phyloP scores from a whole-genome alignment of 2,329 filamentous ascomycete genomes.

The Hypoxylon sp. region DNA sequence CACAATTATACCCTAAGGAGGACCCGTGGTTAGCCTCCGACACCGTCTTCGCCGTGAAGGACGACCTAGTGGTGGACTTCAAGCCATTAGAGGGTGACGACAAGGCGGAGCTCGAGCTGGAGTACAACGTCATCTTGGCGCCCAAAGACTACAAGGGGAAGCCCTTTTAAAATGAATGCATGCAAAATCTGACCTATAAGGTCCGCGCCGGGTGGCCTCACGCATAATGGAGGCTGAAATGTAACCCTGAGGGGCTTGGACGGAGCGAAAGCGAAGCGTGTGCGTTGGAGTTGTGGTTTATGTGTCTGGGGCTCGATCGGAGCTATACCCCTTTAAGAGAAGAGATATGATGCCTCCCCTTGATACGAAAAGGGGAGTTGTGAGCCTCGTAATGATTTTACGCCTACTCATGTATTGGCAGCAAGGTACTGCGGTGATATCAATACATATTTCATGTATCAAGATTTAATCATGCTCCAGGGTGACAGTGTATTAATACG shows the following conservation, averaged over 20 bases:
- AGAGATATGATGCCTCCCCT: background rate
- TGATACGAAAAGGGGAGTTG: background rate
- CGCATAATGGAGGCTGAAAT: background rate
- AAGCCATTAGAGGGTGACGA: conserved; percentile 57
- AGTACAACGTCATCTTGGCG: conserved; percentile 60
- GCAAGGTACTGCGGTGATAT: conserved; percentile 5
- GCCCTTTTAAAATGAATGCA: conserved; percentile 40
- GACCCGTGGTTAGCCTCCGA: conserved; percentile 73
- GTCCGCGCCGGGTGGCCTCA: background rate
- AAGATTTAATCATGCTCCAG: background rate
- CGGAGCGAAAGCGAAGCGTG: background rate
- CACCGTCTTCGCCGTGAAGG: conserved; percentile 68
- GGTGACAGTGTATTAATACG: background rate
- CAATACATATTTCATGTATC: background rate
- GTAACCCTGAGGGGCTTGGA: background rate
- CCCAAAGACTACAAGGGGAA: conserved; percentile 64
- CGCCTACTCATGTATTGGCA: conserved; percentile 8
- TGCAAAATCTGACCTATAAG: background rate
- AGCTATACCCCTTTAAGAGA: background rate
- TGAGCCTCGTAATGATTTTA: background rate
- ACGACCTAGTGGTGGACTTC: conserved; percentile 66
- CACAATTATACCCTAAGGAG: conserved; percentile 81
- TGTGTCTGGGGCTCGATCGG: background rate
- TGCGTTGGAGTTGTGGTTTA: background rate
- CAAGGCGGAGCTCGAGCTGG: conserved; percentile 53